These are phyloP conservation scores for Neocallimastix lanati DNA, from an alignment of 192 early-diverging fungal genomes.

Conservation along the genomic window DNA sequence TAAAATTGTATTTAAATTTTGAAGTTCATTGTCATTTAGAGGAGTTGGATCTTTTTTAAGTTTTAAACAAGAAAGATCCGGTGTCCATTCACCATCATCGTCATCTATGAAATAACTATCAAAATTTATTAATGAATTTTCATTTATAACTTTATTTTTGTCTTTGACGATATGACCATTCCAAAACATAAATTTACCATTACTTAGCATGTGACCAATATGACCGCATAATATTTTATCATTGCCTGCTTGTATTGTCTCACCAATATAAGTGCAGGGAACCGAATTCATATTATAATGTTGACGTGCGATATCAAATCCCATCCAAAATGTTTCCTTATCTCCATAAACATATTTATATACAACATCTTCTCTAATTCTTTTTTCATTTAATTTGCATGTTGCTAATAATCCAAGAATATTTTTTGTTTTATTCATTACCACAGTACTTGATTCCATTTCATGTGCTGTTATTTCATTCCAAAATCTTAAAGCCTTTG, in stretches of 20 bases:
- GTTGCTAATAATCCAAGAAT: slow-evolving; percentile 29
- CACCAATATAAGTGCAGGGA: not conserved
- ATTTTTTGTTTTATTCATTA: slow-evolving; percentile 25
- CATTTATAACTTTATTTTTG: not conserved
- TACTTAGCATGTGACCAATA: not conserved
- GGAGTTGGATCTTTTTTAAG: no score
- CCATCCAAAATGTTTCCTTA: no score
- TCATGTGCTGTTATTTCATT: slow-evolving; percentile 8
- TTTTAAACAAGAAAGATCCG: no score
- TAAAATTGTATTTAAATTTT: no score
- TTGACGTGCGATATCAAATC: no score
- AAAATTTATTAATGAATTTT: no score
- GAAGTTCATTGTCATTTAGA: no score
- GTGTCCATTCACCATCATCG: no score
- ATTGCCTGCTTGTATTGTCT: not conserved
- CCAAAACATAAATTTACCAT: not conserved
- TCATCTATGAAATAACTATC: no score
- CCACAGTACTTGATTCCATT: slow-evolving; percentile 38
- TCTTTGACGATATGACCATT: not conserved
- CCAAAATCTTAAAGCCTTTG: not conserved
- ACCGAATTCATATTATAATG: not conserved
- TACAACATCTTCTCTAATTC: not conserved
- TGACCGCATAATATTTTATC: not conserved
- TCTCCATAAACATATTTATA: no score
- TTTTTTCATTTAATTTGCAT: slow-evolving; percentile 8